phyloP scores from a whole-genome alignment of 106 monocot species.

The Acorus calamus region DNA sequence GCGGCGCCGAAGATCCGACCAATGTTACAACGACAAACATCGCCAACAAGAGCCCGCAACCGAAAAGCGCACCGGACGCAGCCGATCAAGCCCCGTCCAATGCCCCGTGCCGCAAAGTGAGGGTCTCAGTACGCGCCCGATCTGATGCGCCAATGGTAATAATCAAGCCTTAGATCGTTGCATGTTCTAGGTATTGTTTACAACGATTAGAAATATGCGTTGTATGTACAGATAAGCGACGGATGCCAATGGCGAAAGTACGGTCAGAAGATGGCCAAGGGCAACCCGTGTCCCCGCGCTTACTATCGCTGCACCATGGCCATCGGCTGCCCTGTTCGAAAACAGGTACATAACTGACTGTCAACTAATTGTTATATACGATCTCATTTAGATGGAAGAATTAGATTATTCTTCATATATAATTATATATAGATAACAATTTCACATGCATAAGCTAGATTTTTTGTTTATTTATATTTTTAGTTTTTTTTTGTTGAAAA shows the following conservation, averaged over 20 bases:
- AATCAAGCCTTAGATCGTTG: no score
- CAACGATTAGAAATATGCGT: not conserved
- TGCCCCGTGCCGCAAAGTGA: constrained; percentile 27
- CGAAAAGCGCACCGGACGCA: not conserved
- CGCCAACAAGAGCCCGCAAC: constrained; percentile 3
- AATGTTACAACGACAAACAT: not conserved
- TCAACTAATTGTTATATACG: no score
- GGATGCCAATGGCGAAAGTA: constrained; percentile 83
- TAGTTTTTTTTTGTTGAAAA: no score
- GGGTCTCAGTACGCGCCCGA: constrained; percentile 59
- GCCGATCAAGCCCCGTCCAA: constrained; percentile 4
- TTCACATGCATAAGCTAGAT: no score
- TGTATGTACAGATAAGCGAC: constrained; percentile 41
- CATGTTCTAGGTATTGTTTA: no score
- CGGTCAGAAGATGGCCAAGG: constrained; percentile 77
- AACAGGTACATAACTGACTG: constrained; percentile 29
- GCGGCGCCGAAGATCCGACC: not conserved
- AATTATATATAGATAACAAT: not conserved
- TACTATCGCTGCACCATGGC: constrained; percentile 74
- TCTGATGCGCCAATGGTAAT: constrained; percentile 63
- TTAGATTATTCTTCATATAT: not conserved
- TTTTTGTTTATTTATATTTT: no score
- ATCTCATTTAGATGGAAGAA: not conserved
- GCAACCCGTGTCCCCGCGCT: constrained; percentile 58
- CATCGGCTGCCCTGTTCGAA: constrained; percentile 50